phyloP scores from a whole-genome alignment of 2,329 filamentous ascomycete species.

The Fusarium guadeloupense region DNA sequence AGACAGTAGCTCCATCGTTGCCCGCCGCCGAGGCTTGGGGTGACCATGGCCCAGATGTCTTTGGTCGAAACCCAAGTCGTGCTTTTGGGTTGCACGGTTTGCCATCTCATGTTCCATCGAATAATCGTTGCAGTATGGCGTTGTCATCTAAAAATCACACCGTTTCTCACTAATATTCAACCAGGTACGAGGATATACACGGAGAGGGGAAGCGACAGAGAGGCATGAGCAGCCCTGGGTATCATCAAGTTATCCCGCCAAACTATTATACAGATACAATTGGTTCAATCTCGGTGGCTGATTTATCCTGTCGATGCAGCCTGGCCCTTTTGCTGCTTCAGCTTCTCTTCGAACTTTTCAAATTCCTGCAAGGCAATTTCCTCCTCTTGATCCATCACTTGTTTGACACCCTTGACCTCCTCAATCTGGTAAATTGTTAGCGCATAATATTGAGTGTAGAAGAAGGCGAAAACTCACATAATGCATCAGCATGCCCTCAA shows the following conservation, averaged over 20 bases:
- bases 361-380: conserved; percentile 89
- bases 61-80: neutral
- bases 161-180: neutral
- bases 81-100: neutral
- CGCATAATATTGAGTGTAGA: neutral
- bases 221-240: conserved; percentile 35
- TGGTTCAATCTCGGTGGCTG: neutral
- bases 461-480: conserved; percentile 69
- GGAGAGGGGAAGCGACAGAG: neutral
- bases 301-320: conserved; percentile 22
- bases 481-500: conserved; percentile 98
- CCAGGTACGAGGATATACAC: neutral
- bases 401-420: conserved; percentile 91
- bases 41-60: neutral
- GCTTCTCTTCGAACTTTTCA: conserved; percentile 91
- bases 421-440: conserved; percentile 74
- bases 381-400: conserved; percentile 91
- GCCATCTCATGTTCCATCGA: neutral
- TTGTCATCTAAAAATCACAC: neutral
- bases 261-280: conserved; percentile 36
- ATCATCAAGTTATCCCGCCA: conserved; percentile 40
- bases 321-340: conserved; percentile 62
- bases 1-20: neutral
- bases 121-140: neutral
- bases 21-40: neutral